Conservation (phyloP, 164 flowering plant genomes). For the Platanus orientalis region DNA sequence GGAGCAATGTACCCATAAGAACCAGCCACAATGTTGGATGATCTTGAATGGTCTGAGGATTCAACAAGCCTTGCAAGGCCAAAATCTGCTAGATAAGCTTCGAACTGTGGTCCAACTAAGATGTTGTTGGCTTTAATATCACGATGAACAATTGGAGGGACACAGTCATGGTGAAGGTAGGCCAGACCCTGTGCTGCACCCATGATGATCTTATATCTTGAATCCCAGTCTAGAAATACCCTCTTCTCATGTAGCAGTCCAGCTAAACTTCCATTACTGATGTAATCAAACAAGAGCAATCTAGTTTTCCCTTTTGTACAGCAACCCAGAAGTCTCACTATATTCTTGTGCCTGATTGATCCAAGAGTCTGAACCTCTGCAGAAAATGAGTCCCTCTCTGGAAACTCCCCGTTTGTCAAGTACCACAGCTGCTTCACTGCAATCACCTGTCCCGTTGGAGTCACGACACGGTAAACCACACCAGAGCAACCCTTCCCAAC, state of each 20-base stretch:
- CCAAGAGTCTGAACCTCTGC: conserved; percentile 57
- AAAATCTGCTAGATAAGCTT: conserved; percentile 60
- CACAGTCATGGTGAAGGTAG: conserved; percentile 69
- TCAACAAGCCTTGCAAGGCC: conserved; percentile 55
- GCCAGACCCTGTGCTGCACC: conserved; percentile 63
- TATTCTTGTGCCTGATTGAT: conserved; percentile 57
- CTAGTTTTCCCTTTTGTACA: conserved; percentile 43
- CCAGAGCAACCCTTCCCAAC: conserved; percentile 62
- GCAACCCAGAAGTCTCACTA: conserved; percentile 57
- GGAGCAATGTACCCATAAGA: conserved; percentile 77
- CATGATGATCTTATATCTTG: conserved; percentile 45
- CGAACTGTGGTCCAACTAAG: conserved; percentile 48
- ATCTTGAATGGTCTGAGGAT: conserved; percentile 26
- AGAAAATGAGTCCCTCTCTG: conserved; percentile 48
- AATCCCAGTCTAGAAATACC: conserved; percentile 48
- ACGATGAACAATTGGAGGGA: conserved; percentile 58
- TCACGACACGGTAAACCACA: conserved; percentile 54
- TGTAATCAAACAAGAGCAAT: conserved; percentile 56
- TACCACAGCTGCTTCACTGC: conserved; percentile 70
- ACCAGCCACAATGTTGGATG: conserved; percentile 44
- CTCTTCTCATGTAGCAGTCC: conserved; percentile 50
- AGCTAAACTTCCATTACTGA: conserved; percentile 50
- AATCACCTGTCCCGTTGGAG: conserved; percentile 32
- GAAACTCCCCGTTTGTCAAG: conserved; percentile 22
- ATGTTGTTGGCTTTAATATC: conserved; percentile 63